These are phyloP conservation scores for Litsea cubeba DNA, from an alignment of 164 flowering plant species.

Conservation along the genomic window DNA sequence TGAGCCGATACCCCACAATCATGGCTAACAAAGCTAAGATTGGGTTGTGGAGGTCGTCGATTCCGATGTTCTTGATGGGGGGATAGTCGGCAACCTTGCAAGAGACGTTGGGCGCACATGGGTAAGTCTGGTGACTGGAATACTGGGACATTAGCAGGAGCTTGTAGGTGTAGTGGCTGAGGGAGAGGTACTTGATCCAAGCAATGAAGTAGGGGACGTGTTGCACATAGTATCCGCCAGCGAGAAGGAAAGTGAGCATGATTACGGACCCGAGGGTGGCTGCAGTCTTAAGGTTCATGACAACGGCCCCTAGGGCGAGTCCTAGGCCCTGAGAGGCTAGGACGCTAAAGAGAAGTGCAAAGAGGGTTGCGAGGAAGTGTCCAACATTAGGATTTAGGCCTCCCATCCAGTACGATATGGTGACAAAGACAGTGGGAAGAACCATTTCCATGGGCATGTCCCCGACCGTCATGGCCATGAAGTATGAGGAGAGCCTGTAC, in stretches of 20 bases:
- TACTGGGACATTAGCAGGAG: constrained; percentile 57
- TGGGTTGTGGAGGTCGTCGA: constrained; percentile 21
- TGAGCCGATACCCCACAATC: constrained; percentile 54
- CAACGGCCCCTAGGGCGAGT: constrained; percentile 61
- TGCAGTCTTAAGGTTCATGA: constrained; percentile 59
- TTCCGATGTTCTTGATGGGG: constrained; percentile 35
- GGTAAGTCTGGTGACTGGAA: constrained; percentile 30
- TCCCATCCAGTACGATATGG: constrained; percentile 68
- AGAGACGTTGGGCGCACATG: constrained; percentile 22
- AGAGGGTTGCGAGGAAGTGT: constrained; percentile 38
- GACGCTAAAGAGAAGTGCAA: constrained; percentile 36
- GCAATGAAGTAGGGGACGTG: constrained; percentile 55
- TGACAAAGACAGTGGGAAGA: constrained; percentile 57
- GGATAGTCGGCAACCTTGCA: constrained; percentile 50
- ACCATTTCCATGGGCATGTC: constrained; percentile 80
- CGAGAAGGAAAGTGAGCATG: constrained; percentile 48
- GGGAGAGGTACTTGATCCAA: constrained; percentile 65
- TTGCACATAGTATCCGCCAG: constrained; percentile 66
- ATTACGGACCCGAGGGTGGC: constrained; percentile 49
- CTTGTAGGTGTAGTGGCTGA: constrained; percentile 46
- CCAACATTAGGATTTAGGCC: constrained; percentile 39
- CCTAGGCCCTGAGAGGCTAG: constrained; percentile 69
- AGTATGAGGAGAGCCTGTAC: constrained; percentile 74
- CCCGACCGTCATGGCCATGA: constrained; percentile 41
- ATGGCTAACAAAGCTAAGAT: constrained; percentile 39